phyloP scores from a whole-genome alignment of 306 rosid species.

The Acacia crassicarpa region DNA sequence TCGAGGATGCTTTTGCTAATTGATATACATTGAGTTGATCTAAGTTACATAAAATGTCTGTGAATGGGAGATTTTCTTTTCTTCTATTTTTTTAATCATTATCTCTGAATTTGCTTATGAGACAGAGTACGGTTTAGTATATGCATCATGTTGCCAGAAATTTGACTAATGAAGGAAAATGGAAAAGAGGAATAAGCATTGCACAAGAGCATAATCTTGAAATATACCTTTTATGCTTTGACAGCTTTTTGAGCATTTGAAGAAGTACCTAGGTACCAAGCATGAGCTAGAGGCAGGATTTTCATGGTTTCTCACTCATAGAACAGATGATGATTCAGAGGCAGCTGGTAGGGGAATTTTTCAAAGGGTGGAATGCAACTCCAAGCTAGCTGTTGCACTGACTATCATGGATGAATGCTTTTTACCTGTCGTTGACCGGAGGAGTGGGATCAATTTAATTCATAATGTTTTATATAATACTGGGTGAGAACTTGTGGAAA shows the following conservation, averaged over 20 bases:
- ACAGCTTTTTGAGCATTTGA: conserved; percentile 86
- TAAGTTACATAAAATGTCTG: not conserved
- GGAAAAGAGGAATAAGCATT: not conserved
- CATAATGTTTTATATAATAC: conserved; percentile 80
- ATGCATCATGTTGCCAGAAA: not conserved
- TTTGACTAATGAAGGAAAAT: not conserved
- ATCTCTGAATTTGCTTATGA: not conserved
- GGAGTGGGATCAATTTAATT: conserved; percentile 93
- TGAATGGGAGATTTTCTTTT: not conserved
- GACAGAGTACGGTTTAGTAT: not conserved
- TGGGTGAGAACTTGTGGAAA: conserved; percentile 62
- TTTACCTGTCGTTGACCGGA: conserved; percentile 89
- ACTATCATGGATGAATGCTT: conserved; percentile 98
- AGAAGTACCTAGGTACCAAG: conserved; percentile 82
- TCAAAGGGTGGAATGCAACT: conserved; percentile 81
- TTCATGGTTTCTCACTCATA: conserved; percentile 85
- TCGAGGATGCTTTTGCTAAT: not conserved
- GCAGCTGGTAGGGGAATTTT: conserved; percentile 63
- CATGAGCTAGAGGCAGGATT: conserved; percentile 93
- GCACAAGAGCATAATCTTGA: not conserved
- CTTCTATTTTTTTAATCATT: not conserved
- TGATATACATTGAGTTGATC: not conserved
- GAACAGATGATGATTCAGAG: conserved; percentile 73
- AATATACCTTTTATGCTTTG: conserved; percentile 25
- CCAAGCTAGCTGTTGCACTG: conserved; percentile 92